Evolutionary conservation across 2,329 filamentous ascomycete genomes (phyloP), one percentile per base, ranked within the genome.

Genomic region (Aureobasidium sp.): DNA sequence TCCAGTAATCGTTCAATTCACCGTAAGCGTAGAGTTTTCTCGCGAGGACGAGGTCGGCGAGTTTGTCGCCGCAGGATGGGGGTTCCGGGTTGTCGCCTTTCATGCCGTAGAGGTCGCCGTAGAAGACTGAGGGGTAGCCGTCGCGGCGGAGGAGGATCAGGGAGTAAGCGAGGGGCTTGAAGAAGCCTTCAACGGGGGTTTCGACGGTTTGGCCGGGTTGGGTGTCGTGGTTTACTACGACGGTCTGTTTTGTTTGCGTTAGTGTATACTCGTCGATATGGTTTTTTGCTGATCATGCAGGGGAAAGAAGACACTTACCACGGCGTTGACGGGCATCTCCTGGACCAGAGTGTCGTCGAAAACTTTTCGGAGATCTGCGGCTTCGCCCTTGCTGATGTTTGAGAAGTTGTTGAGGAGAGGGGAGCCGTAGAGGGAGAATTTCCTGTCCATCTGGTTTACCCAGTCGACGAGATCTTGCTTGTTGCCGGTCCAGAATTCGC

Each of bases 151-250:
- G 82, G 2, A 91, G 81, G 60, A 90, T 89, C 45, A 91, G 79
- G 0, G 86, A 76, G 71, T 91, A 90, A 16, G 87, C 88, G 21
- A 90, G 78, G 0, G 85, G 82, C 71, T 89, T 89, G 76, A 91
- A 88, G 74, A 83, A 86, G 32, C 79, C 77, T 61, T 84, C 79
- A 45, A 91, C 82, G 2, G 82, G 81, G 0, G 84, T 82, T 67
- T 82, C 84, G 51, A 86, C 77, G 1, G 83, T 81, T 71, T 88
- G 85, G 36, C 84, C 83, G 29, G 81, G 76, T 72, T 85, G 75
- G 0, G 87, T 90, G 70, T 90, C 87, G 74, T 90, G 87, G 72
- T 89, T 90, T 72, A 84, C 84, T 1, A 90, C 86, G 7, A 88
- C 79, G 0, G 85, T 88, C 63, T 62, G 30, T n/a, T 11, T 50